Percentiles rank a stretch among this genome's conserved stretches.
Conservation (phyloP, 495 filamentous ascomycete genomes). For the Talaromyces proteolyticus region DNA sequence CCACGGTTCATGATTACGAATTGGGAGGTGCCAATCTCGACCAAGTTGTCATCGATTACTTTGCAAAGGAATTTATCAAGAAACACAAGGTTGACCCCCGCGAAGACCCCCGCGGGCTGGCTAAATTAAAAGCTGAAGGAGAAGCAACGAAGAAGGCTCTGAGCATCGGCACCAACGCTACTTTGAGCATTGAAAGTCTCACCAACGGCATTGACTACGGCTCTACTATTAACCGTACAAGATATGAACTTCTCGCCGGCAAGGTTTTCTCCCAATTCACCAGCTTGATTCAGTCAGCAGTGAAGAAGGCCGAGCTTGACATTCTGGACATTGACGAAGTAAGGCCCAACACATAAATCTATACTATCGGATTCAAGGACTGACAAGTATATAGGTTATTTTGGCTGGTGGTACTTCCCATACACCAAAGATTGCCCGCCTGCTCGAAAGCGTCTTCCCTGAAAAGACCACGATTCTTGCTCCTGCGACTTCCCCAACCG, state of each 20-base stretch:
- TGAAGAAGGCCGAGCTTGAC: conserved; percentile 90
- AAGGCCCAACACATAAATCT: conserved; percentile 5
- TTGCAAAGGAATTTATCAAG: conserved; percentile 97
- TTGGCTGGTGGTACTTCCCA: conserved; percentile 89
- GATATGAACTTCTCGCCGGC: conserved; percentile 83
- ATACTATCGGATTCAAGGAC: neutral
- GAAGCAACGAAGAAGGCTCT: conserved; percentile 88
- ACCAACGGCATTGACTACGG: conserved; percentile 85
- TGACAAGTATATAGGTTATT: conserved; percentile 53
- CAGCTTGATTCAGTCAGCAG: conserved; percentile 71
- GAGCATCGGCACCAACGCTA: conserved; percentile 78
- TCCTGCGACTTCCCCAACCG: conserved; percentile 65
- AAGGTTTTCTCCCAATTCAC: conserved; percentile 85
- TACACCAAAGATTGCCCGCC: conserved; percentile 83
- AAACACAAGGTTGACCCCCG: conserved; percentile 86
- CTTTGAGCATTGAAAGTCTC: conserved; percentile 84
- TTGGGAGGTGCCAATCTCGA: conserved; percentile 77
- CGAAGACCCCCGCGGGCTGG: conserved; percentile 69
- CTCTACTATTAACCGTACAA: conserved; percentile 83
- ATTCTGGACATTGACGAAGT: conserved; percentile 87
- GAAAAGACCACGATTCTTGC: conserved; percentile 72
- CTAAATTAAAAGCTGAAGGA: conserved; percentile 88
- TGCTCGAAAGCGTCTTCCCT: conserved; percentile 74
- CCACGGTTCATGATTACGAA: conserved; percentile 92
- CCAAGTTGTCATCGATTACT: conserved; percentile 87